Conservation (phyloP, 805 yeast species). For the Candida boleticola region DNA sequence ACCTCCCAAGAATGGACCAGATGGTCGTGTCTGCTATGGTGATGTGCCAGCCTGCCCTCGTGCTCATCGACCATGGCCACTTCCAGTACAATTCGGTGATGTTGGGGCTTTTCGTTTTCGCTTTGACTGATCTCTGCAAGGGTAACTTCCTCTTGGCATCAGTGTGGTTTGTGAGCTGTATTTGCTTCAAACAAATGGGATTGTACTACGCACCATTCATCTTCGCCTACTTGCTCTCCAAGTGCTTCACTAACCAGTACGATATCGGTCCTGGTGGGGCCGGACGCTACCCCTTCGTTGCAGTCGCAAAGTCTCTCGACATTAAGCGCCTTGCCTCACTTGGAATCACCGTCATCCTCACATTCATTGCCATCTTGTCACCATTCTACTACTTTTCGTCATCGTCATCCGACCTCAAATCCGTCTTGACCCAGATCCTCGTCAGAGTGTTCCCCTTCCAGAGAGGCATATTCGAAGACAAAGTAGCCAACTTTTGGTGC, state of each 20-base stretch:
- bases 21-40: constrained; percentile 74
- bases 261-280: constrained; percentile 12
- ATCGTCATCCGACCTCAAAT: constrained; percentile 9
- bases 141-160: constrained; percentile 69
- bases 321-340: constrained; percentile 59
- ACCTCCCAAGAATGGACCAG: constrained; percentile 67
- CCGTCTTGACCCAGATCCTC: constrained; percentile 55
- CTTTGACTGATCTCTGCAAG: constrained; percentile 63
- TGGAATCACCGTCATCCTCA: constrained; percentile 57
- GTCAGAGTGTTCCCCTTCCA: constrained; percentile 84
- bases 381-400: constrained; percentile 55
- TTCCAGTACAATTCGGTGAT: constrained; percentile 93
- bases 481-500: constrained; percentile 98
- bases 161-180: constrained; percentile 69
- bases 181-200: constrained; percentile 94
- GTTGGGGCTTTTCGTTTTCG: constrained; percentile 78
- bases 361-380: constrained; percentile 49
- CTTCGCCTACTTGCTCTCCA: constrained; percentile 73
- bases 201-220: constrained; percentile 88
- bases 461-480: constrained; percentile 94
- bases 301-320: constrained; percentile 36
- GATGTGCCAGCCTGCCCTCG: constrained; percentile 78
- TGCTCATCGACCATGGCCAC: constrained; percentile 93
- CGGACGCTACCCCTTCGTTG: constrained; percentile 3
- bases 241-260: constrained; percentile 20